Conservation (phyloP, 441 rosid genomes). For the Brassica hybrid region DNA sequence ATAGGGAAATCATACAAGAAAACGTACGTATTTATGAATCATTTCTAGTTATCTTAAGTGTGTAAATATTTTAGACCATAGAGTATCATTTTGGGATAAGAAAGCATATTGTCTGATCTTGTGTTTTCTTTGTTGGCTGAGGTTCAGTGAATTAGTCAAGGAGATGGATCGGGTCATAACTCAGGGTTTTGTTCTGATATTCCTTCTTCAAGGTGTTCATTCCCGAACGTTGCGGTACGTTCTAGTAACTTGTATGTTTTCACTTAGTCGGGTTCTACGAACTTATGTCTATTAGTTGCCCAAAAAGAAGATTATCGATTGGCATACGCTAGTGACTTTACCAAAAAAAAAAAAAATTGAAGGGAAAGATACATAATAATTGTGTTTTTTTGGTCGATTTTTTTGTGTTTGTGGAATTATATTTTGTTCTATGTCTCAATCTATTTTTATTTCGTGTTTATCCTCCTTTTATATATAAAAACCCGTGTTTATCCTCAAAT, state of each 20-base stretch:
- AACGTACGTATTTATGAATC: background rate
- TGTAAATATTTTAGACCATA: background rate
- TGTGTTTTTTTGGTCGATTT: background rate
- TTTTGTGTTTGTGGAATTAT: too few species aligned
- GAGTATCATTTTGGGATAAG: background rate
- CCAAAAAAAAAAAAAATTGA: background rate
- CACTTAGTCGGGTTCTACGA: background rate
- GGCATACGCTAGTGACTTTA: background rate
- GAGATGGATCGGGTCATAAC: conserved; percentile 18
- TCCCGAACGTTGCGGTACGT: conserved; percentile 19
- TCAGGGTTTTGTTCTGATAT: conserved; percentile 22
- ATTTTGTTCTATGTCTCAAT: too few species aligned
- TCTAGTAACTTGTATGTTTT: background rate
- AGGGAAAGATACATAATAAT: background rate
- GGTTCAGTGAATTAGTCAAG: background rate
- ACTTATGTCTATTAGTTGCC: background rate
- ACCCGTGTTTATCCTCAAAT: too few species aligned
- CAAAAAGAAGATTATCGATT: background rate
- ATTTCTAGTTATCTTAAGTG: background rate
- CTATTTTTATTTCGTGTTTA: too few species aligned
- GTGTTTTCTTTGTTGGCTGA: conserved; percentile 1
- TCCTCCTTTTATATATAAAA: too few species aligned
- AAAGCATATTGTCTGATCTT: background rate
- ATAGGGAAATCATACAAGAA: background rate
- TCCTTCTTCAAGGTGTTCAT: conserved; percentile 33